Evolutionary conservation across 2,329 filamentous ascomycete genomes (phyloP), one percentile per base, ranked within the genome.

Genomic region (Phialophora tarda): DNA sequence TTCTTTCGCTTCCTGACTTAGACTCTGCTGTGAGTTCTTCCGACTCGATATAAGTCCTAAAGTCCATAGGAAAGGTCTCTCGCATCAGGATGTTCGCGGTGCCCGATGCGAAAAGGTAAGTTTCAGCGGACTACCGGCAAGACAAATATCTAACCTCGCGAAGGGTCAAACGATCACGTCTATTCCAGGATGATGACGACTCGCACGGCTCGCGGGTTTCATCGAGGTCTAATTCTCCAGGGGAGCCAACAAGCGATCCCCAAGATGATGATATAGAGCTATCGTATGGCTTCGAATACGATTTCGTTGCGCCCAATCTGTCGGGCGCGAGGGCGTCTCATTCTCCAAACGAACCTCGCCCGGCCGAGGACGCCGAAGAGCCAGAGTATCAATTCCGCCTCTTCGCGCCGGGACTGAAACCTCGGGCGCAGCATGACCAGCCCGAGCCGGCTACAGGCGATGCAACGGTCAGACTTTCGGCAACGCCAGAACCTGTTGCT

Each of bases 261-360:
- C 38, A 47, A 4, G 32, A 34, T 30, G 21, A 64, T 50, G n/a
- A n/a, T 48, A 11, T 60, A 8, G 32, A 34, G 11, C 4, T 58
- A 17, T 51, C 64, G 17, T 72, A 72, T 51, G 69, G 71, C 26
- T 72, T 72, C 61, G 64, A 71, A 26, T 72, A 72, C 56, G 71
- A 72, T 24, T 70, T 71, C 58, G 64, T 72, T 30, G 34, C 68
- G 7, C 64, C 62, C n/a, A 8, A 53, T 3, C n/a, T 17, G 10
- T 6, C 32, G 8, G 24, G n/a, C 3, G 48, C 21, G 51, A 44
- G 56, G 10, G 44, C n/a, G 10, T n/a, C 17, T 44, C 38, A n/a
- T 26, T 17, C 56, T 38, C 14, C 54, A 50, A 23, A 10, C 32
- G 48, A 61, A 21, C 38, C 51, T 26, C 54, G 12, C 53, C 28